Percentiles rank a stretch among this genome's conserved stretches.
These are phyloP conservation scores for Spencermartinsiella europaea DNA, from an alignment of 805 yeast species.

Conservation along the genomic window DNA sequence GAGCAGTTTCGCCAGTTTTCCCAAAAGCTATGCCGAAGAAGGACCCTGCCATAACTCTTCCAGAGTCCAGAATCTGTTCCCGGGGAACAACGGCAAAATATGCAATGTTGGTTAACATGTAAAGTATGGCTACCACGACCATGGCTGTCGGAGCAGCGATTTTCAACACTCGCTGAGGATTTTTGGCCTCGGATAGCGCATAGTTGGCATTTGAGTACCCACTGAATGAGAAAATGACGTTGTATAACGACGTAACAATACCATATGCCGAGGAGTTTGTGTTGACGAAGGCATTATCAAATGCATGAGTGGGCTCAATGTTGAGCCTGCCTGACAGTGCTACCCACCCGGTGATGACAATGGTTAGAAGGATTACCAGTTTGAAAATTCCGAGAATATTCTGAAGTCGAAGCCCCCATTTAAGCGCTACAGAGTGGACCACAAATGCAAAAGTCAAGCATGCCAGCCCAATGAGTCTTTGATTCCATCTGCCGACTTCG, in stretches of 20 bases:
- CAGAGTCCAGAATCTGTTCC: slow-evolving; percentile 47
- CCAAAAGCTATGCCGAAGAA: slow-evolving; percentile 74
- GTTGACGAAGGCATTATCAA: slow-evolving; percentile 54
- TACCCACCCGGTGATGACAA: slow-evolving; percentile 76
- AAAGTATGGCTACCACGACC: slow-evolving; percentile 53
- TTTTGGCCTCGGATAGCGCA: slow-evolving; percentile 71
- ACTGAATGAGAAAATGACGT: slow-evolving; percentile 78
- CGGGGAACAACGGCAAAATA: slow-evolving; percentile 48
- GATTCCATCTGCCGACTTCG: slow-evolving; percentile 67
- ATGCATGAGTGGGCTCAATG: slow-evolving; percentile 51
- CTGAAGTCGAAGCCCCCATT: slow-evolving; percentile 62
- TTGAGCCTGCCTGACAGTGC: slow-evolving; percentile 69
- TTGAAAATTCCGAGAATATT: slow-evolving; percentile 66
- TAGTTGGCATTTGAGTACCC: slow-evolving; percentile 82
- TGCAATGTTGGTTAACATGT: slow-evolving; percentile 72
- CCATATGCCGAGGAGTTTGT: slow-evolving; percentile 35
- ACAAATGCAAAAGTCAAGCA: slow-evolving; percentile 67
- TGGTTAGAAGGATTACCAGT: slow-evolving; percentile 60
- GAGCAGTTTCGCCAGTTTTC: slow-evolving; percentile 59
- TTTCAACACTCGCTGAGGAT: slow-evolving; percentile 64
- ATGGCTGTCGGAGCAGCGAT: slow-evolving; percentile 74
- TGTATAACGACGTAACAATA: slow-evolving; percentile 61
- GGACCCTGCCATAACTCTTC: slow-evolving; percentile 68
- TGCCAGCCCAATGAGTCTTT: slow-evolving; percentile 70
- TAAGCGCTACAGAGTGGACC: slow-evolving; percentile 55